phyloP scores from a whole-genome alignment of 1,284 basidiomycete genomes.

The Clitocybe nebularis region DNA sequence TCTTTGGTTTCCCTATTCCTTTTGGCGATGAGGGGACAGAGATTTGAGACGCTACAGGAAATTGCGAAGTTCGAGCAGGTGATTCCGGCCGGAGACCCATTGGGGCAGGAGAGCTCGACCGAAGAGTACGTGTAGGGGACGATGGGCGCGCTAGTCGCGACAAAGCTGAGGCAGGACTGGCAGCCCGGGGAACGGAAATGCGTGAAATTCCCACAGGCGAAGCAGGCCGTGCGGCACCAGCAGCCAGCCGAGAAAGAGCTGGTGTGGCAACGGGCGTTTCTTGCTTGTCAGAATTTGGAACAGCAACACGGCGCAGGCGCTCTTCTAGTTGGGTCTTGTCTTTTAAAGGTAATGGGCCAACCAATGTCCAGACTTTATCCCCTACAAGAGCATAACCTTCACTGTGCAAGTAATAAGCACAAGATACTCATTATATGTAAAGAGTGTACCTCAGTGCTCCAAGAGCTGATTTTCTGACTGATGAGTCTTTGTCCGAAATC shows the following conservation, averaged over 20 bases:
- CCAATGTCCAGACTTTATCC: conserved; percentile 80
- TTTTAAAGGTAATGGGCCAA: conserved; percentile 76
- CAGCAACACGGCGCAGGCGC: conserved; percentile 77
- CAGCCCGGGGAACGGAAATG: conserved; percentile 49
- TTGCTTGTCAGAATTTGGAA: conserved; percentile 49
- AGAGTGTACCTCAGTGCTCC: conserved; percentile 59
- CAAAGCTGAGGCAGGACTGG: conserved; percentile 55
- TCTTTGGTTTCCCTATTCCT: conserved; percentile 51
- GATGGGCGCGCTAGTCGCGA: conserved; percentile 56
- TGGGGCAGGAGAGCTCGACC: conserved; percentile 50
- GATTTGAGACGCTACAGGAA: conserved; percentile 26
- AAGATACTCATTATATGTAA: conserved; percentile 4
- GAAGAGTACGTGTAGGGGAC: conserved; percentile 52
- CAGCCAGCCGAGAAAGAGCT: conserved; percentile 49
- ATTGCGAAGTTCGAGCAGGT: conserved; percentile 39
- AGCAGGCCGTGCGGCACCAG: conserved; percentile 44
- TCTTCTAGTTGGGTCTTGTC: conserved; percentile 92
- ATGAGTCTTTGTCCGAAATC: conserved; percentile 86
- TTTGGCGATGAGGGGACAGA: conserved; percentile 43
- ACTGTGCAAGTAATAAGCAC: conserved; percentile 33
- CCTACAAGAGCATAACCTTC: conserved; percentile 83
- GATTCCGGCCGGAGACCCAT: conserved; percentile 43
- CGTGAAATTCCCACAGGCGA: conserved; percentile 48
- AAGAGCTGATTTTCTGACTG: conserved; percentile 82
- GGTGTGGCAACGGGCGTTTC: conserved; percentile 33